A percentile compares a stretch with the other conserved stretches of the same genome.
Evolutionary conservation across 768 basidiomycete genomes (phyloP).

Genomic region (Boletus sp.): DNA sequence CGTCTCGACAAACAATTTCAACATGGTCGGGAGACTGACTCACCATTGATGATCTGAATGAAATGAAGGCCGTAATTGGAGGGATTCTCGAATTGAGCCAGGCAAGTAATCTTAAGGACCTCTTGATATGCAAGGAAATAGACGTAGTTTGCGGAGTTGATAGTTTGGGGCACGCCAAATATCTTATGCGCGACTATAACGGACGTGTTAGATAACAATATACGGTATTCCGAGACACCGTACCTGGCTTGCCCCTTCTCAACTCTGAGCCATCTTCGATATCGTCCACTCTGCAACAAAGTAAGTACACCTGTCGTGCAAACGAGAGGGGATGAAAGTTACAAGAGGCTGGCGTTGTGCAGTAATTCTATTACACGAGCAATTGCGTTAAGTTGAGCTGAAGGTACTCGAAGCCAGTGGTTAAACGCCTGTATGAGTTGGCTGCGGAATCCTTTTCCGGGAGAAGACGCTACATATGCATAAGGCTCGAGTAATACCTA

Average conservation of each 20-base stretch:
- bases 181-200: constrained; percentile 89
- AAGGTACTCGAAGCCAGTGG: constrained; percentile 80
- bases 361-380: constrained; percentile 83
- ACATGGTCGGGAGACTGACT: too few relatives aligned
- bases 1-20: too few relatives aligned
- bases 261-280: constrained; percentile 91
- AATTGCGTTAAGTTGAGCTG: constrained; percentile 68
- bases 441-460: constrained; percentile 88
- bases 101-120: too few relatives aligned
- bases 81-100: too few relatives aligned
- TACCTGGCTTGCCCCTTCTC: constrained; percentile 81
- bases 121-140: too few relatives aligned
- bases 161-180: constrained; percentile 75
- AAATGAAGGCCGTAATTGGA: too few relatives aligned
- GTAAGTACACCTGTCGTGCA: background rate
- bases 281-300: constrained; percentile 73
- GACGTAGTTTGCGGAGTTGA: too few relatives aligned
- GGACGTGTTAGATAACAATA: background rate
- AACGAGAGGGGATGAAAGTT: constrained; percentile 20
- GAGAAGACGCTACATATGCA: constrained; percentile 76
- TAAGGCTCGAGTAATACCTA: constrained; percentile 80
- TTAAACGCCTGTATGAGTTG: constrained; percentile 92
- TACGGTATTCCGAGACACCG: background rate
- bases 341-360: constrained; percentile 92
- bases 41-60: too few relatives aligned